A percentile compares a stretch with the other conserved stretches of the same genome.
Evolutionary conservation across 2,329 filamentous ascomycete species (phyloP).

Genomic region (Bipolaris bicolor): DNA sequence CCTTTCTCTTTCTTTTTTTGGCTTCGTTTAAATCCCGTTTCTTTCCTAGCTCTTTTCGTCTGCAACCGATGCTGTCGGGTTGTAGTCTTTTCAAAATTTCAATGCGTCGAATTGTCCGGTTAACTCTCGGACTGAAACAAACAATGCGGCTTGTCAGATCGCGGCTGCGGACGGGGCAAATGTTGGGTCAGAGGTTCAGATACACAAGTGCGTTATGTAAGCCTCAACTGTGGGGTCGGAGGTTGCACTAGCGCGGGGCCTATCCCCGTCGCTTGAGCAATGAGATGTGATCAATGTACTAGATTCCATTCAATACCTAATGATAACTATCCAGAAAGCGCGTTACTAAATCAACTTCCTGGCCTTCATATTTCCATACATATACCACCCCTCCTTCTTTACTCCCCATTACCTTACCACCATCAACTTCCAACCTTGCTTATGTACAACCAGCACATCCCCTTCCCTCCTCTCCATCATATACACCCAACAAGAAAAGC

Average conservation of each 20-base stretch:
- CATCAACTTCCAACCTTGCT: neutral
- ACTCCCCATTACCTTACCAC: too few relatives aligned
- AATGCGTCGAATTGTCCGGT: neutral
- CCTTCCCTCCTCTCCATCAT: neutral
- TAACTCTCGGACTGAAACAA: neutral
- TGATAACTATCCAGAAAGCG: neutral
- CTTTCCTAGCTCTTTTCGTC: neutral
- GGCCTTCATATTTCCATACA: too few relatives aligned
- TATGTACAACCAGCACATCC: neutral
- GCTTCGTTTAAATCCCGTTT: neutral
- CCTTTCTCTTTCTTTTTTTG: neutral
- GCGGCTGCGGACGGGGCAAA: neutral
- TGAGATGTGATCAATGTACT: neutral
- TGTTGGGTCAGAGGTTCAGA: conserved; percentile 7
- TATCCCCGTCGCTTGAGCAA: conserved; percentile 3
- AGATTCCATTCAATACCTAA: neutral
- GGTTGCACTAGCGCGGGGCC: conserved; percentile 14
- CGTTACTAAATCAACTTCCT: neutral
- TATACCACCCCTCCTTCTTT: too few relatives aligned
- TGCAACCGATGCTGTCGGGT: too few relatives aligned
- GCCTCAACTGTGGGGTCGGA: conserved; percentile 10
- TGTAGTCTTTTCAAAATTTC: too few relatives aligned
- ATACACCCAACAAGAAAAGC: neutral
- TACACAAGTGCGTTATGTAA: conserved; percentile 21
- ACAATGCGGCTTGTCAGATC: conserved; percentile 1